Evolutionary conservation across 139 green algal species (phyloP), one percentile per base, ranked within the genome.

Genomic region (Yamagishiella unicocca): DNA sequence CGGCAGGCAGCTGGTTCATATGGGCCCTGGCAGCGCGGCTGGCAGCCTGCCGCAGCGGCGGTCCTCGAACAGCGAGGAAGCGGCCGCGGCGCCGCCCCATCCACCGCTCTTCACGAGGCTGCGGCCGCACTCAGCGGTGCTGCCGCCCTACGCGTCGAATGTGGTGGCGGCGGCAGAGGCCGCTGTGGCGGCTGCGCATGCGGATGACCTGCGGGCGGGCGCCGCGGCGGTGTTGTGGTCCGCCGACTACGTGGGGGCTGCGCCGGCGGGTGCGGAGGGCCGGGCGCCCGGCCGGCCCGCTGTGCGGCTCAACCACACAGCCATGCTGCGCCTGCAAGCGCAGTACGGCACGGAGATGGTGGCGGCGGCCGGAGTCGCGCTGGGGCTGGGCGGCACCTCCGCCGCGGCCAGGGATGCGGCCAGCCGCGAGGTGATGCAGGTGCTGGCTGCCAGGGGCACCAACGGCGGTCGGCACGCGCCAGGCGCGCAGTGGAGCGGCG

Each of bases 241-340:
- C 6, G 74, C 46, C 8, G 74, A 46, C 74, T 67, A 78, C 40
- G 70, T 78, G 42, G 45, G 45, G 43, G 31, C 8, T 27, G 72
- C 5, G n/a, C 14, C 37, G 35, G 33, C 53, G 22, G 53, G n/a
- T n/a, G n/a, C n/a, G n/a, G n/a, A n/a, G n/a, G n/a, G n/a, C n/a
- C n/a, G n/a, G n/a, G n/a, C 33, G 10, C 33, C 9, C 38, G 55
- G 53, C 40, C 17, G 35, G 8, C 35, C 79, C 17, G 29, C 61
- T 1, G 80, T 86, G 4, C 80, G 64, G n/a, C 80, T 86, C 8
- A 86, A 86, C 43, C 80, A 68, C 25, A 38, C 80, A 0, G 43
- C 80, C 4, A n/a, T 86, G 80, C 45, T 86, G 31, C n/a, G 43
- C 5, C 21, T 86, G 64, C 53, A 37, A 2, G 24, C 31, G 4